phyloP scores from a whole-genome alignment of 495 filamentous ascomycete species.

The Tuber calosporum region DNA sequence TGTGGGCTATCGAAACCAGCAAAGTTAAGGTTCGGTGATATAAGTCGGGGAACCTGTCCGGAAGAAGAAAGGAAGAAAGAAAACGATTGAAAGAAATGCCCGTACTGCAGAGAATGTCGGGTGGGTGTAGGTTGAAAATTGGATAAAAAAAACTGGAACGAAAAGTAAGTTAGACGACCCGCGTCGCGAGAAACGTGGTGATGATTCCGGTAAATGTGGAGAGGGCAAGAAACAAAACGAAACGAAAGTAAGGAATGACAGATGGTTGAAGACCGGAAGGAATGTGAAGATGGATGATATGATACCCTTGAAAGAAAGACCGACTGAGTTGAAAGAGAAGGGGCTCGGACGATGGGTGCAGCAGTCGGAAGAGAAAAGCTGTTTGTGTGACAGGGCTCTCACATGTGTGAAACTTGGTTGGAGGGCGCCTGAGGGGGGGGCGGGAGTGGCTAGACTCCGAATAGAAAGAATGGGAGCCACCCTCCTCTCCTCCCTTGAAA shows the following conservation, averaged over 20 bases:
- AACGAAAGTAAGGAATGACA: conserved; percentile 46
- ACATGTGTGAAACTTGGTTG: conserved; percentile 15
- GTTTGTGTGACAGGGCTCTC: conserved; percentile 12
- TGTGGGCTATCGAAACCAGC: not conserved
- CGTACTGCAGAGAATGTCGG: conserved; percentile 34
- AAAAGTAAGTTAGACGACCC: conserved; percentile 43
- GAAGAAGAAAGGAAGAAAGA: not conserved
- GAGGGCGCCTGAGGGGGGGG: not conserved
- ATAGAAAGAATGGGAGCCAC: conserved; percentile 1
- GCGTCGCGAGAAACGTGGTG: conserved; percentile 46
- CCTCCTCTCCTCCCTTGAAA: not conserved
- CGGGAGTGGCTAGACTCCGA: not conserved
- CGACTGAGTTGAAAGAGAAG: conserved; percentile 38
- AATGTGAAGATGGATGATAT: conserved; percentile 14
- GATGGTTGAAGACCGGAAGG: conserved; percentile 12
- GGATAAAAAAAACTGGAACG: conserved; percentile 21
- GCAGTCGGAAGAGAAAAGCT: conserved; percentile 17
- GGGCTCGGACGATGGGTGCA: conserved; percentile 25
- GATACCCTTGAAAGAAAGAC: conserved; percentile 30
- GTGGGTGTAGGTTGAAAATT: conserved; percentile 45
- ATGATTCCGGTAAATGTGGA: conserved; percentile 44
- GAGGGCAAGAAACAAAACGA: conserved; percentile 33
- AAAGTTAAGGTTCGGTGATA: not conserved
- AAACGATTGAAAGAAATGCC: conserved; percentile 16
- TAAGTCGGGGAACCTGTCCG: not conserved